Base-by-base conservation (phyloP, 1,284 basidiomycete genomes). In the Afroboletus lepidellus region DNA sequence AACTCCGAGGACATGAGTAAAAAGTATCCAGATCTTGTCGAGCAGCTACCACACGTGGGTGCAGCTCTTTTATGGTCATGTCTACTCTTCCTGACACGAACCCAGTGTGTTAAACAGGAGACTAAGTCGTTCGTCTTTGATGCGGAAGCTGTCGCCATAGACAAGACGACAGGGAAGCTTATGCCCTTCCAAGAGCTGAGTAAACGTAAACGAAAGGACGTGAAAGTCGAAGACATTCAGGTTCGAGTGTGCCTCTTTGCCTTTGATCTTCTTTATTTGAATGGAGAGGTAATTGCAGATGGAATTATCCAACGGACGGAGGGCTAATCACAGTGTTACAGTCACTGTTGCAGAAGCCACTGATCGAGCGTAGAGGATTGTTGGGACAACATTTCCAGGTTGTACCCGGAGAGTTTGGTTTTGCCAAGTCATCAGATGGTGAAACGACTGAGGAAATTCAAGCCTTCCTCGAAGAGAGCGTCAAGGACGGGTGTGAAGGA, bases 1-100 rank as follows among this genome's bases (percentile, higher is more conserved):
- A 99, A 99, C 72, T 97, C 94, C 32, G 97, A 99, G 70, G 94
- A 99, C 67, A 99, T 99, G 97, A 95, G 91, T 69, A 94, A 94
- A 67, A 99, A 99, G 69, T 99, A 99, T 72, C 97, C 96, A 0
- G 97, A 99, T 74, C 77, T 99, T 15, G 84, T 98, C 16, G 92
- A 94, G 61, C 94, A 98, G 66, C 77, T 98, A 30, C 94, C 95
- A 1, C 79, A 81, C 43, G 94, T 93, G 58, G 59, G 80, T 74
- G 16, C 46, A 42, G 39, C 15, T 5, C 16, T 43, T 48, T 38
- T 42, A 16, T 4, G 5, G 8, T 5, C 7, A 18, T 24, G 30
- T n/a, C 25, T 3, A 15, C 24, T 33, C 11, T 39, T 41, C 21
- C 46, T 63, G 44, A 46, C 54, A 55, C 8, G 57, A 47, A 49